Conservation (phyloP, 495 filamentous ascomycete species). For the Trichoderma reesei region DNA sequence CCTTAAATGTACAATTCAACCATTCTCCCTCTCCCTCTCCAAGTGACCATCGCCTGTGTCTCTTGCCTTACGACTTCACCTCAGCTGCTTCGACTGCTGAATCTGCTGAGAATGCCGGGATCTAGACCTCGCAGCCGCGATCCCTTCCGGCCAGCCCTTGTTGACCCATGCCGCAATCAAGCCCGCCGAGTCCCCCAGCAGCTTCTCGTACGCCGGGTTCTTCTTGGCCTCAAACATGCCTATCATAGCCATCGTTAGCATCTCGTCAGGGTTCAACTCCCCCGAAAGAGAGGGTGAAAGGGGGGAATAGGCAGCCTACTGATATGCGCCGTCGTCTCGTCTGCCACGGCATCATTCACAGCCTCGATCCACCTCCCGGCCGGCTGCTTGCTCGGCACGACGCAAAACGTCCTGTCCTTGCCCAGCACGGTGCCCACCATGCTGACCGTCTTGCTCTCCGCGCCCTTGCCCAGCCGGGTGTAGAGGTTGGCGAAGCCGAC, state of each 20-base stretch:
- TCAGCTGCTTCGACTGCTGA: not conserved
- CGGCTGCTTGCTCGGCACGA: slow-evolving; percentile 49
- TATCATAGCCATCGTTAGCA: slow-evolving; percentile 15
- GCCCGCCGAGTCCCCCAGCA: slow-evolving; percentile 58
- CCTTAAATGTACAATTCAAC: not conserved
- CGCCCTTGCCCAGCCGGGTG: slow-evolving; percentile 66
- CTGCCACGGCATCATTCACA: slow-evolving; percentile 64
- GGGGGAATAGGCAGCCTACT: slow-evolving; percentile 29
- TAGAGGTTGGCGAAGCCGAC: slow-evolving; percentile 75
- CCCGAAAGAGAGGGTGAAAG: slow-evolving; percentile 2
- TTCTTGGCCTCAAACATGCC: slow-evolving; percentile 74
- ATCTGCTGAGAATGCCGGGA: slow-evolving; percentile 7
- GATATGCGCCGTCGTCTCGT: slow-evolving; percentile 78
- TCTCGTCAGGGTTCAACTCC: not conserved
- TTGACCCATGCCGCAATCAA: slow-evolving; percentile 49
- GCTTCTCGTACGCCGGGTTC: slow-evolving; percentile 66
- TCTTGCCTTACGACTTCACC: not conserved
- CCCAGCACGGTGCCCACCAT: slow-evolving; percentile 44
- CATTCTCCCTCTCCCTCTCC: not conserved
- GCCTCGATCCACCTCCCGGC: slow-evolving; percentile 51
- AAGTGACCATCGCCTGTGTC: not conserved
- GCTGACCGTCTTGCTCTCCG: slow-evolving; percentile 30
- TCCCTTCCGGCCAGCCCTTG: slow-evolving; percentile 43
- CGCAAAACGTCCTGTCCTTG: slow-evolving; percentile 70
- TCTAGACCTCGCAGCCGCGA: slow-evolving; percentile 14